phyloP scores from a whole-genome alignment of 2,329 filamentous ascomycete genomes.

The Epichloe hybrida region DNA sequence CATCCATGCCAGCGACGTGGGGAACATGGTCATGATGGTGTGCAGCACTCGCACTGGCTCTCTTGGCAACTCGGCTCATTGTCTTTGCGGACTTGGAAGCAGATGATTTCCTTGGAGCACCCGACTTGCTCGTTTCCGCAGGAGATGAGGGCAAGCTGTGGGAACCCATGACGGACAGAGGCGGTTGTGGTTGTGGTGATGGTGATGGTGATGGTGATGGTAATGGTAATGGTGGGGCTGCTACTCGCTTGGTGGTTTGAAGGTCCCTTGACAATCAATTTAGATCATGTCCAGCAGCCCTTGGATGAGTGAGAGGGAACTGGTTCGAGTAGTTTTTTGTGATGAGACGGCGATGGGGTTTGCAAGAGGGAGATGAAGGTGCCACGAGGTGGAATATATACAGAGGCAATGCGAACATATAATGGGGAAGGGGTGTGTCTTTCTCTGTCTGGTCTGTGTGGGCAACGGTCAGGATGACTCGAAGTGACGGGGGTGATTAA shows the following conservation, averaged over 20 bases:
- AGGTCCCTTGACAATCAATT: too few relatives aligned
- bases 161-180: slow-evolving; percentile 27
- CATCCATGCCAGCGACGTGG: slow-evolving; percentile 29
- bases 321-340: not conserved
- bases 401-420: not conserved
- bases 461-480: not conserved
- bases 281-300: too few relatives aligned
- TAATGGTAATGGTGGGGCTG: too few relatives aligned
- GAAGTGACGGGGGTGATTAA: too few relatives aligned
- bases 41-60: slow-evolving; percentile 26
- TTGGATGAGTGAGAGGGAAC: too few relatives aligned
- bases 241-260: too few relatives aligned
- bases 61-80: slow-evolving; percentile 37
- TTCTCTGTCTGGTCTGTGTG: not conserved
- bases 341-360: not conserved
- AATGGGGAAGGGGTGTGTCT: too few relatives aligned
- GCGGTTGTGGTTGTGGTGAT: not conserved
- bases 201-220: too few relatives aligned
- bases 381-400: slow-evolving; percentile 1
- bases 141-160: slow-evolving; percentile 38
- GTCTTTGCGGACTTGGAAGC: slow-evolving; percentile 35
- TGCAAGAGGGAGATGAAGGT: not conserved
- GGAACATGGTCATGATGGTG: slow-evolving; percentile 25
- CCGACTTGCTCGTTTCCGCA: slow-evolving; percentile 31
- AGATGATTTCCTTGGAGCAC: slow-evolving; percentile 24